Evolutionary conservation across 1,284 basidiomycete genomes (phyloP).

Genomic region (Fomitopsis schrenkii): DNA sequence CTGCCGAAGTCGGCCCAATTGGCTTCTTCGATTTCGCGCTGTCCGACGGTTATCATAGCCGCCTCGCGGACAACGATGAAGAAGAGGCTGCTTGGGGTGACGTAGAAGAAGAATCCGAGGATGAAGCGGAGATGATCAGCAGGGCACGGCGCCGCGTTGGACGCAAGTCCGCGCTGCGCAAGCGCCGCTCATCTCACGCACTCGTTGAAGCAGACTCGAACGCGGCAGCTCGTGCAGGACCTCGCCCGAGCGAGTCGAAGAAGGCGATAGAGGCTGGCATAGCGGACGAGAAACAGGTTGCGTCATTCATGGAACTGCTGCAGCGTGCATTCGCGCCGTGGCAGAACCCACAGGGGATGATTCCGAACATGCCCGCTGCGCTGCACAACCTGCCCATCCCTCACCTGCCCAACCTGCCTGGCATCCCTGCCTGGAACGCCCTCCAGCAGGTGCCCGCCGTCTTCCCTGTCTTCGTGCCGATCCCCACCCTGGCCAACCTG

Average conservation of each 20-base stretch:
- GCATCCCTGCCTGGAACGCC: constrained; percentile 60
- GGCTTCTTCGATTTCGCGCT: constrained; percentile 49
- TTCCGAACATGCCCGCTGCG: constrained; percentile 44
- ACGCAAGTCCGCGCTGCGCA: constrained; percentile 15
- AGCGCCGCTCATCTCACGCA: constrained; percentile 9
- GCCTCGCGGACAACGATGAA: constrained; percentile 35
- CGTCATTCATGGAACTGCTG: constrained; percentile 62
- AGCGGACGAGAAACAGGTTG: constrained; percentile 45
- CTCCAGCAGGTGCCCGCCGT: constrained; percentile 72
- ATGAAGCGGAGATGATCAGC: constrained; percentile 19
- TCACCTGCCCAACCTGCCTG: constrained; percentile 37
- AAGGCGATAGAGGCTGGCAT: constrained; percentile 21
- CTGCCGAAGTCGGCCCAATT: constrained; percentile 72
- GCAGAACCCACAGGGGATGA: constrained; percentile 52
- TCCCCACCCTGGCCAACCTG: constrained; percentile 63
- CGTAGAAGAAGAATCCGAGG: constrained; percentile 60
- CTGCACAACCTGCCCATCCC: constrained; percentile 45
- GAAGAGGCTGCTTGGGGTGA: constrained; percentile 68
- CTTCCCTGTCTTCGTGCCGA: constrained; percentile 75
- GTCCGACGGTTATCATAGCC: constrained; percentile 20
- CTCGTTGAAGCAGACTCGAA: constrained; percentile 3
- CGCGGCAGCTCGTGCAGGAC: constrained; percentile 1
- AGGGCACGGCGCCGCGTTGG: constrained; percentile 11
- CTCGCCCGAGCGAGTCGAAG: constrained; percentile 10
- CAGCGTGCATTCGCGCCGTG: constrained; percentile 73